Conservation (phyloP, 306 rosid species). For the Trifolium repens region DNA sequence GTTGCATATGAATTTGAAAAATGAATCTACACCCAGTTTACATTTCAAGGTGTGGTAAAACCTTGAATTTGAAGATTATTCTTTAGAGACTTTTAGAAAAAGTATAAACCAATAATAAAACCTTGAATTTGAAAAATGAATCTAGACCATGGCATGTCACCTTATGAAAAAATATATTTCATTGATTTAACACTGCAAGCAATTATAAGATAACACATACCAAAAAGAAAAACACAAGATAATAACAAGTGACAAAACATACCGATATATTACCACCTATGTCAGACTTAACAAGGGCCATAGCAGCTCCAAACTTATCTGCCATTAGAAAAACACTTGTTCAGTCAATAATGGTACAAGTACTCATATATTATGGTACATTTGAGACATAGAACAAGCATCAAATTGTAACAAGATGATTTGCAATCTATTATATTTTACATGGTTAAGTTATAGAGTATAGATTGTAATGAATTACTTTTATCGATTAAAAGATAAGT, state of each 20-base stretch:
- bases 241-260: slow-evolving; percentile 32
- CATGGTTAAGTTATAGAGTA: not conserved
- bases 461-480: slow-evolving; percentile 11
- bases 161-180: not conserved
- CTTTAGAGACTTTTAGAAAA: too few relatives aligned
- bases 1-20: slow-evolving; percentile 3
- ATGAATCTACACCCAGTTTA: slow-evolving; percentile 12
- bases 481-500: slow-evolving; percentile 3
- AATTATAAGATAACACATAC: slow-evolving; percentile 32
- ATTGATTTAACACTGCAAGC: slow-evolving; percentile 18
- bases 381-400: slow-evolving; percentile 17
- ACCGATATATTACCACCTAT: slow-evolving; percentile 92
- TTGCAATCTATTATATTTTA: slow-evolving; percentile 17
- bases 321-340: slow-evolving; percentile 47
- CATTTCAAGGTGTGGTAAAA: slow-evolving; percentile 15
- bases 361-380: slow-evolving; percentile 8
- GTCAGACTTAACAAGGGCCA: slow-evolving; percentile 84
- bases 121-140: too few relatives aligned
- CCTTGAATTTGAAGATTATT: too few relatives aligned
- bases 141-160: not conserved
- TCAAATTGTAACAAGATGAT: slow-evolving; percentile 13
- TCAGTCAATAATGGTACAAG: slow-evolving; percentile 1
- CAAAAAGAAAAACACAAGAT: not conserved
- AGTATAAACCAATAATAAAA: too few relatives aligned
- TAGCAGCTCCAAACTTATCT: slow-evolving; percentile 98